A percentile compares a stretch with the other conserved stretches of the same genome.
Evolutionary conservation across 73 alveolate species (phyloP).

Genomic region (Stentor roeselii): DNA sequence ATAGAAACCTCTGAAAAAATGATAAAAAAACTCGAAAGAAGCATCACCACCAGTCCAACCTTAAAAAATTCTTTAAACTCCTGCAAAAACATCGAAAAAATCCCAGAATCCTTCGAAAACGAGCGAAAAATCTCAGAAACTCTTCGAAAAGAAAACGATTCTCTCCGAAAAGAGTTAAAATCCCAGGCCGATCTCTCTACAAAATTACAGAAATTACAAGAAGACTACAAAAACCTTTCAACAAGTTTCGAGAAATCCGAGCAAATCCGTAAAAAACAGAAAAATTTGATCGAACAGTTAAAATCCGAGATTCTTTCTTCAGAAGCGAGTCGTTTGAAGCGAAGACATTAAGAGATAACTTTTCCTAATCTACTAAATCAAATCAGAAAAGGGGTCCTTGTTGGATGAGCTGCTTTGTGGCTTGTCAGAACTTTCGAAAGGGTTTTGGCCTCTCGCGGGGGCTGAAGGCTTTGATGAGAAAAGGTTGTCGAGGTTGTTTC

Average conservation of each 20-base stretch:
- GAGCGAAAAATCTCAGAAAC: not conserved
- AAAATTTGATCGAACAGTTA: not conserved
- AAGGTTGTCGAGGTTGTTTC: not conserved
- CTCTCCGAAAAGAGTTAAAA: not conserved
- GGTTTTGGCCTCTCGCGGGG: not conserved
- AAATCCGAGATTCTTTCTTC: not conserved
- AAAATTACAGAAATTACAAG: not conserved
- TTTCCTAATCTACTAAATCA: too few species aligned
- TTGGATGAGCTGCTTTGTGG: not conserved
- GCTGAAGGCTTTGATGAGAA: not conserved
- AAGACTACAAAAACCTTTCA: not conserved
- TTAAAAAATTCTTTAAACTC: too few species aligned
- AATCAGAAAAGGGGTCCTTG: constrained; percentile 1
- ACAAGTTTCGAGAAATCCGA: not conserved
- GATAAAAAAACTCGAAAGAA: not conserved
- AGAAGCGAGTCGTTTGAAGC: too few species aligned
- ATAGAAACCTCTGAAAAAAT: not conserved
- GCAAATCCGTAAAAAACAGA: not conserved
- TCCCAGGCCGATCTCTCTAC: not conserved
- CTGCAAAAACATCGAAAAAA: not conserved
- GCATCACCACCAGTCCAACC: not conserved
- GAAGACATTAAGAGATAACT: too few species aligned
- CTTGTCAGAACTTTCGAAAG: not conserved
- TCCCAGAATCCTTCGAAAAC: not conserved
- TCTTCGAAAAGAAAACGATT: not conserved